A percentile compares a stretch with the other conserved stretches of the same genome.
phyloP scores from a whole-genome alignment of 352 stramenopile genomes.

The Plasmopara muralis region DNA sequence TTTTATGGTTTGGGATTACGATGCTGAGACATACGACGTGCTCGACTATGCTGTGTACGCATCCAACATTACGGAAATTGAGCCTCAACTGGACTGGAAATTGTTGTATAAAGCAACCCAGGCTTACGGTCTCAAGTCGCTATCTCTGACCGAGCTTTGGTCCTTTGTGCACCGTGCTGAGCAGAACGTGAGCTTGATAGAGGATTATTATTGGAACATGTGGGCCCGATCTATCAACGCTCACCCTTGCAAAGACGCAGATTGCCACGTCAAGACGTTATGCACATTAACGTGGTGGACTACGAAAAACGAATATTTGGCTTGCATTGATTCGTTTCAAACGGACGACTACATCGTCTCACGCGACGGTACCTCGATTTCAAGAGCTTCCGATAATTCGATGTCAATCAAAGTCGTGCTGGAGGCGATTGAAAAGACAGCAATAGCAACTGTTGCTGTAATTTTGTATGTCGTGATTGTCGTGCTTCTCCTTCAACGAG shows the following conservation, averaged over 20 bases:
- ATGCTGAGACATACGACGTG: conserved; percentile 66
- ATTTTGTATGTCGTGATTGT: conserved; percentile 30
- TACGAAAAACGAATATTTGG: conserved; percentile 59
- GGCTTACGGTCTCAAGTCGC: conserved; percentile 48
- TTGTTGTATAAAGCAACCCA: conserved; percentile 49
- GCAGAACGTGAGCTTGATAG: conserved; percentile 44
- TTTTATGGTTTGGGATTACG: conserved; percentile 85
- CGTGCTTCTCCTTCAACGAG: conserved; percentile 28
- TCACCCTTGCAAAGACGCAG: conserved; percentile 31
- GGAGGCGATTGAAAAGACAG: conserved; percentile 39
- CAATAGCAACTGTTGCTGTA: conserved; percentile 31
- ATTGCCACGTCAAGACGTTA: conserved; percentile 57
- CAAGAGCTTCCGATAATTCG: conserved; percentile 4
- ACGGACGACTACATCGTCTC: conserved; percentile 4
- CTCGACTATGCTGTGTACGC: conserved; percentile 75
- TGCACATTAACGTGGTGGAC: conserved; percentile 83
- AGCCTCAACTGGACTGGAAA: conserved; percentile 53
- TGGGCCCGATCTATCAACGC: conserved; percentile 59
- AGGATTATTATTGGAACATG: conserved; percentile 81
- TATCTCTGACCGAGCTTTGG: conserved; percentile 37
- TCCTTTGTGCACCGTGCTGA: conserved; percentile 44
- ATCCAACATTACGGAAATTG: conserved; percentile 49
- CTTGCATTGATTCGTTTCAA: conserved; percentile 41
- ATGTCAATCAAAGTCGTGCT: conserved; percentile 27
- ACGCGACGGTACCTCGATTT: conserved; percentile 5